phyloP scores from a whole-genome alignment of 73 alveolate genomes.

The Tetrahymena malaccensis region DNA sequence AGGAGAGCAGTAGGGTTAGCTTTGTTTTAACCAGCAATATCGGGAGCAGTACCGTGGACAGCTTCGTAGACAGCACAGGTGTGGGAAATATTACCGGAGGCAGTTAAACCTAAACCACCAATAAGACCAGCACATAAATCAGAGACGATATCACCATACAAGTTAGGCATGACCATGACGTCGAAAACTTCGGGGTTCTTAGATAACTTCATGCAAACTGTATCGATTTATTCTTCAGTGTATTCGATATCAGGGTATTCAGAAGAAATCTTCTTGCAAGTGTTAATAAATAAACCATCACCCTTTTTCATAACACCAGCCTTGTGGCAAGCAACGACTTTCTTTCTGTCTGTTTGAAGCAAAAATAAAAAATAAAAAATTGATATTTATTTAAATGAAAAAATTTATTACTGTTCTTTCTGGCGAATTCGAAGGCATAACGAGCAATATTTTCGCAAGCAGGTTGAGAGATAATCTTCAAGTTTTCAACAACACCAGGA shows the following conservation, averaged over 20 bases:
- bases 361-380: not conserved
- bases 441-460: slow-evolving; percentile 59
- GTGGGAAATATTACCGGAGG: slow-evolving; percentile 66
- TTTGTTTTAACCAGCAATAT: slow-evolving; percentile 67
- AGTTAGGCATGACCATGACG: slow-evolving; percentile 79
- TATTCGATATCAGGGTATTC: slow-evolving; percentile 56
- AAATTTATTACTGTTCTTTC: slow-evolving; percentile 19
- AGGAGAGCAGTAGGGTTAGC: slow-evolving; percentile 76
- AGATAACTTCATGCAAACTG: slow-evolving; percentile 48
- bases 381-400: not conserved
- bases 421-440: slow-evolving; percentile 70
- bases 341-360: slow-evolving; percentile 34
- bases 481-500: slow-evolving; percentile 71
- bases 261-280: slow-evolving; percentile 50
- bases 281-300: slow-evolving; percentile 66
- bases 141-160: slow-evolving; percentile 71
- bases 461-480: slow-evolving; percentile 55
- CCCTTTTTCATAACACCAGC: slow-evolving; percentile 77
- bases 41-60: slow-evolving; percentile 82
- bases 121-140: slow-evolving; percentile 77
- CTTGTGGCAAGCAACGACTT: slow-evolving; percentile 63
- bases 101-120: slow-evolving; percentile 74
- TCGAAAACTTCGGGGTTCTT: slow-evolving; percentile 53
- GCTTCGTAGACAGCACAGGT: slow-evolving; percentile 72
- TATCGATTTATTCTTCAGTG: slow-evolving; percentile 57